These are phyloP conservation scores for Quercus engelmannii DNA, from an alignment of 306 rosid genomes.

Conservation along the genomic window DNA sequence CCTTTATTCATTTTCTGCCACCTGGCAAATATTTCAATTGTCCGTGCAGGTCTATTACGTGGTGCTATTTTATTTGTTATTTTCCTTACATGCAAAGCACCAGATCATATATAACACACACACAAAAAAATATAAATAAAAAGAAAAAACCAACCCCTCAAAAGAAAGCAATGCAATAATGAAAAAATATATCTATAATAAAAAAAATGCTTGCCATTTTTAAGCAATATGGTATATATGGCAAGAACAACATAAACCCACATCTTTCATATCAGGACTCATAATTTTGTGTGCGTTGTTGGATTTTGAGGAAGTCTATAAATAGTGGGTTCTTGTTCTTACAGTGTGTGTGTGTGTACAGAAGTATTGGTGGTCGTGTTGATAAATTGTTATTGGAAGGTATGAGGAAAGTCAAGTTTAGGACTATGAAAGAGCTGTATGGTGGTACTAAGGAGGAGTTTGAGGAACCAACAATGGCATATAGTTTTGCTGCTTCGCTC, in stretches of 20 bases:
- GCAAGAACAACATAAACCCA: neutral
- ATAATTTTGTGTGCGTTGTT: neutral
- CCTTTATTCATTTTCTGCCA: neutral
- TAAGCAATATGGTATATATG: neutral
- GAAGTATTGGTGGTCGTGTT: neutral
- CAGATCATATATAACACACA: too few relatives aligned
- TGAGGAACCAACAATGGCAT: neutral
- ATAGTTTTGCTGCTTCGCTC: neutral
- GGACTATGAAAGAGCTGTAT: neutral
- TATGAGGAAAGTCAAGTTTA: conserved; percentile 6
- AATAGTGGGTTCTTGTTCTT: neutral
- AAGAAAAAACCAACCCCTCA: neutral
- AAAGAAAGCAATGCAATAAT: neutral
- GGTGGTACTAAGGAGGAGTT: neutral
- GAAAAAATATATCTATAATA: neutral
- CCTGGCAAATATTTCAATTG: neutral
- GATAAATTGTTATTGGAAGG: neutral
- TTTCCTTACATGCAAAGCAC: too few relatives aligned
- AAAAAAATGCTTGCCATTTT: neutral
- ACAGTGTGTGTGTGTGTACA: neutral
- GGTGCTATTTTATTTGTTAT: too few relatives aligned
- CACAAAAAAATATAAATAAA: too few relatives aligned
- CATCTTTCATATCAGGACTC: neutral
- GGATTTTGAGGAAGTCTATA: neutral
- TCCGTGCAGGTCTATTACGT: too few relatives aligned